Conservation (phyloP, 1,284 basidiomycete genomes). For the Ustilago cynodontis region DNA sequence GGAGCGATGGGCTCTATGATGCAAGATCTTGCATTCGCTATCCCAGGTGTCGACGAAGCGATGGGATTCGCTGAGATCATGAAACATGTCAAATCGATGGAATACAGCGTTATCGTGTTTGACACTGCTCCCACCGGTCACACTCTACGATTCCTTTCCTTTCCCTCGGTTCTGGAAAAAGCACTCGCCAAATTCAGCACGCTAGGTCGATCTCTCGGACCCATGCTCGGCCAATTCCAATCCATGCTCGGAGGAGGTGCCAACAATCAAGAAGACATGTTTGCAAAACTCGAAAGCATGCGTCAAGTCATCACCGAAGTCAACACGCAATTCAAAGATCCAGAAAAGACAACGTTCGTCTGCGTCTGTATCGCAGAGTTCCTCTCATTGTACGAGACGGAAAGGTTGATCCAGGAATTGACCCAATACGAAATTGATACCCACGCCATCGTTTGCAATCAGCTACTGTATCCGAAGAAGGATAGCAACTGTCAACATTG, state of each 20-base stretch:
- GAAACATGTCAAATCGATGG: constrained; percentile 99
- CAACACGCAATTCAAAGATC: constrained; percentile 99
- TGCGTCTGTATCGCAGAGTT: constrained; percentile 99
- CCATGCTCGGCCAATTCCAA: constrained; percentile 85
- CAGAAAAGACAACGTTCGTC: constrained; percentile 95
- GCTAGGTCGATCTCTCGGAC: constrained; percentile 91
- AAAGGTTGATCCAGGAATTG: constrained; percentile 94
- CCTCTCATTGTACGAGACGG: constrained; percentile 97
- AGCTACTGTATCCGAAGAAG: constrained; percentile 91
- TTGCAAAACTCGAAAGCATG: constrained; percentile 97
- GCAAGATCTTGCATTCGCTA: constrained; percentile 98
- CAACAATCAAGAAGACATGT: constrained; percentile 79
- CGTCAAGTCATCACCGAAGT: constrained; percentile 96
- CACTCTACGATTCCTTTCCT: constrained; percentile 96
- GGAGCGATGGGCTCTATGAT: constrained; percentile 97
- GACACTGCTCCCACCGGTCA: constrained; percentile 99
- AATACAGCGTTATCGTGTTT: constrained; percentile 98
- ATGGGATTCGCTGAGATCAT: constrained; percentile 99
- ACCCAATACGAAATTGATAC: constrained; percentile 98
- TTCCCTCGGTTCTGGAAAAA: constrained; percentile 97
- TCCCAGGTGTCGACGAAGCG: constrained; percentile 98
- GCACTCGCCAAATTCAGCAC: constrained; percentile 93
- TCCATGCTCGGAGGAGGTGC: constrained; percentile 88
- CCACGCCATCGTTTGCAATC: constrained; percentile 98
- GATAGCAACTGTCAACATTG: constrained; percentile 96